Percentiles rank a stretch among this genome's conserved stretches.
Evolutionary conservation across 164 flowering plant genomes (phyloP).

Genomic region (Echeveria elegans): DNA sequence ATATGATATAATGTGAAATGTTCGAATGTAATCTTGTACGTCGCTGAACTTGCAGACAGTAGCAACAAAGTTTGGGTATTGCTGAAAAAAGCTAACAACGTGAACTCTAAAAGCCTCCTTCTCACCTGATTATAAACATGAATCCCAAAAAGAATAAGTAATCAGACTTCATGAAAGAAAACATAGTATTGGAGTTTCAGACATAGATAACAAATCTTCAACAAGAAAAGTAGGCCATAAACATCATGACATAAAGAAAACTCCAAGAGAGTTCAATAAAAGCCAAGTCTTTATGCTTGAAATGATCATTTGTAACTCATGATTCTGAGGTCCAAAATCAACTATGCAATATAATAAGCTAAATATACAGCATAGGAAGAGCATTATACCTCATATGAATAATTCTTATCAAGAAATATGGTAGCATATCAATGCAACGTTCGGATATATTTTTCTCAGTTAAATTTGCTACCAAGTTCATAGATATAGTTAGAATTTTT

Average conservation of each 20-base stretch:
- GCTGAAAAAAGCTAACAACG: conserved; percentile 84
- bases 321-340: background rate
- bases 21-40: background rate
- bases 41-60: conserved; percentile 3
- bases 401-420: conserved; percentile 63
- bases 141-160: no score
- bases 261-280: background rate
- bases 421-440: conserved; percentile 65
- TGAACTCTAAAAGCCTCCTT: conserved; percentile 70
- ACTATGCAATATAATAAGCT: background rate
- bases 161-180: background rate
- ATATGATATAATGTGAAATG: background rate
- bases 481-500: background rate
- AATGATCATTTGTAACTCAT: background rate
- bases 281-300: background rate
- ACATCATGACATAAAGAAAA: background rate
- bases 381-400: conserved; percentile 53
- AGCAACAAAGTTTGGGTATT: conserved; percentile 74
- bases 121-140: conserved; percentile 47
- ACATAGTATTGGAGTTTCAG: no score
- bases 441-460: background rate
- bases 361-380: background rate
- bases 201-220: no score
- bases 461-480: background rate
- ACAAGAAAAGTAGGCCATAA: background rate